Conservation (phyloP, 23 red algal species). For the Chondrus crispus region DNA sequence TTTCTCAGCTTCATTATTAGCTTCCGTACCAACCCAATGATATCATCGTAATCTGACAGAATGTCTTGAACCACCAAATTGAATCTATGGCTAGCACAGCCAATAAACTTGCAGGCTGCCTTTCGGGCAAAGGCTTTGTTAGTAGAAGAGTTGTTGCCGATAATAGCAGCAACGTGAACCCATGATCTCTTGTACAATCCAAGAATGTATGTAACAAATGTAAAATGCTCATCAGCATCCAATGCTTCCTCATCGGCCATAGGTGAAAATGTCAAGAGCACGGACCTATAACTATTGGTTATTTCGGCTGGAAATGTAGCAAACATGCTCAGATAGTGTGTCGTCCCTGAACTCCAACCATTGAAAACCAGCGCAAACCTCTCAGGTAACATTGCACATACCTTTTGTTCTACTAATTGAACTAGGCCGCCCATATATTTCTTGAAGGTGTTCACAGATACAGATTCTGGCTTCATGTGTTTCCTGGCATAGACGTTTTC, state of each 20-base stretch:
- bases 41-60: not conserved
- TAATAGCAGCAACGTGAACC: not conserved
- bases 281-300: not conserved
- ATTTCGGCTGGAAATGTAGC: not conserved
- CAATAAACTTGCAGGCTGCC: not conserved
- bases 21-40: not conserved
- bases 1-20: conserved; percentile 11
- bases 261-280: not conserved
- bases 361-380: not conserved
- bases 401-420: not conserved
- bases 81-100: not conserved
- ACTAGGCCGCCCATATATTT: not conserved
- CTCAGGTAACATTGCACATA: not conserved
- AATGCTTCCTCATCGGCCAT: conserved; percentile 6
- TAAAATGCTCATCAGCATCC: not conserved
- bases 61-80: conserved; percentile 14
- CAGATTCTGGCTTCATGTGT: not conserved
- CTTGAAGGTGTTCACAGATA: not conserved
- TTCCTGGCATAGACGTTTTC: not conserved
- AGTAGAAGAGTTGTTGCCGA: conserved; percentile 14
- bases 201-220: not conserved
- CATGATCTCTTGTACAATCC: not conserved
- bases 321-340: not conserved
- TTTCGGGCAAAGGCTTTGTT: not conserved
- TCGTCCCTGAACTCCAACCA: not conserved